Base-by-base conservation (phyloP, 257 asterid species). In the Anisodus acutangulus region DNA sequence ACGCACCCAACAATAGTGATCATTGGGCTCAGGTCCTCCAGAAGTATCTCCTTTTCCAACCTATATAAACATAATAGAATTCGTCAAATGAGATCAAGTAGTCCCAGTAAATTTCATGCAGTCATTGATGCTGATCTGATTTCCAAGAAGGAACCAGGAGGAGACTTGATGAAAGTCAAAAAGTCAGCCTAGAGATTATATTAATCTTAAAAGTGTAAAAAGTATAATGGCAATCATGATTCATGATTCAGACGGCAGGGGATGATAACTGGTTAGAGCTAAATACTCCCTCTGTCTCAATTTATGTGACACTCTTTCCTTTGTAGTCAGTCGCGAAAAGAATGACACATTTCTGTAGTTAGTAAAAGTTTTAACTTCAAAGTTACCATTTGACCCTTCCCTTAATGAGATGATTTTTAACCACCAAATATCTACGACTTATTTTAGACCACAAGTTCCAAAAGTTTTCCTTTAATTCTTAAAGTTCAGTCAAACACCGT, bases 1-100 rank as follows among this genome's bases (percentile, higher is more conserved):
- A 2, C 98, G 91, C 92, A 90, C 91, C 99, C 99, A 96, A 81
- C 99, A 96, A 83, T 93, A 91, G 85, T 93, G 99, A 85, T 96
- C 99, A 78, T 96, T 96, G 41, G 92, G 90, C 0, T 62, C 88
- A 2, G 94, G 15, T 3, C 94, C 98, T 16, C 91, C 93, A 7
- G 94, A 54, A 13, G 98, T 93, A 80, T 92, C 98, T 83, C 99
- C 99, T 39, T 57, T 68, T 55, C 99, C 99, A 5, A 96, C 99
- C 99, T 95, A 88, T 71, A 83, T 83, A 85, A 83, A 83, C 11
- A 80, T 19, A 22, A 39, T 12, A 68, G 22, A 84, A 41, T 16
- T 80, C 35, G 35, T 31, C 68, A 37, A 1, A 39, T 51, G 13
- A 79, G 64, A 78, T 83, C 17, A 26, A 63, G 45, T 43, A 63